These are phyloP conservation scores for Coemansia sp. DNA, from an alignment of 192 early-diverging fungal species.

Conservation along the genomic window DNA sequence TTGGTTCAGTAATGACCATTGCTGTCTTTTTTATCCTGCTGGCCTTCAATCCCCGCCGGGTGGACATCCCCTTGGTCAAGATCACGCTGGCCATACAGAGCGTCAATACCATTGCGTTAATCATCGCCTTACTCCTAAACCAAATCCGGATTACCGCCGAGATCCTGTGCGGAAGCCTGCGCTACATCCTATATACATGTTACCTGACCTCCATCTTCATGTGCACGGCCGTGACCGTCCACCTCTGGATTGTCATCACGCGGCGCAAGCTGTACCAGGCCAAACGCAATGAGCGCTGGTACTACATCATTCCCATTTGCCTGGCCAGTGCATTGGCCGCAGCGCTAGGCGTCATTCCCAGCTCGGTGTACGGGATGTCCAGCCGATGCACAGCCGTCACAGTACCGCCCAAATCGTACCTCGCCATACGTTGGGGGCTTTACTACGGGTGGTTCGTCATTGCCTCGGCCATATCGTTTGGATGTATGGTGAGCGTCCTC, in stretches of 20 bases:
- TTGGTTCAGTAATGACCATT: constrained; percentile 22
- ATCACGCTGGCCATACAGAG: constrained; percentile 41
- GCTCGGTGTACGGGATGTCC: constrained; percentile 17
- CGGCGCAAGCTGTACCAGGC: constrained; percentile 27
- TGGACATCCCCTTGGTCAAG: constrained; percentile 42
- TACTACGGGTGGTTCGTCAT: constrained; percentile 48
- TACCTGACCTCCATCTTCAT: constrained; percentile 48
- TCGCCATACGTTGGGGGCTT: constrained; percentile 37
- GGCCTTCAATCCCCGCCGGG: constrained; percentile 21
- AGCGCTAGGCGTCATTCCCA: constrained; percentile 24
- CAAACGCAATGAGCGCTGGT: constrained; percentile 44
- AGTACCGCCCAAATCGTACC: constrained; percentile 14
- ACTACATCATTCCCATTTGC: constrained; percentile 32
- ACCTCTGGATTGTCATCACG: constrained; percentile 46
- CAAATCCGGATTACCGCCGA: constrained; percentile 15
- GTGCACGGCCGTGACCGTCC: constrained; percentile 34
- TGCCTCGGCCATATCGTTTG: constrained; percentile 28
- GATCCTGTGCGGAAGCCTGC: constrained; percentile 26
- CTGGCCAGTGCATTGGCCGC: constrained; percentile 28
- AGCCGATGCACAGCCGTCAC: constrained; percentile 15
- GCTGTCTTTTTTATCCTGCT: constrained; percentile 29
- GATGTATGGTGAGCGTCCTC: constrained; percentile 40
- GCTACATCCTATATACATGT: constrained; percentile 38
- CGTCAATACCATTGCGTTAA: constrained; percentile 30
- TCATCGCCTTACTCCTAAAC: constrained; percentile 21